A percentile compares a stretch with the other conserved stretches of the same genome.
Conservation (phyloP, 148 eudicot genomes). For the Limonium bicolor region DNA sequence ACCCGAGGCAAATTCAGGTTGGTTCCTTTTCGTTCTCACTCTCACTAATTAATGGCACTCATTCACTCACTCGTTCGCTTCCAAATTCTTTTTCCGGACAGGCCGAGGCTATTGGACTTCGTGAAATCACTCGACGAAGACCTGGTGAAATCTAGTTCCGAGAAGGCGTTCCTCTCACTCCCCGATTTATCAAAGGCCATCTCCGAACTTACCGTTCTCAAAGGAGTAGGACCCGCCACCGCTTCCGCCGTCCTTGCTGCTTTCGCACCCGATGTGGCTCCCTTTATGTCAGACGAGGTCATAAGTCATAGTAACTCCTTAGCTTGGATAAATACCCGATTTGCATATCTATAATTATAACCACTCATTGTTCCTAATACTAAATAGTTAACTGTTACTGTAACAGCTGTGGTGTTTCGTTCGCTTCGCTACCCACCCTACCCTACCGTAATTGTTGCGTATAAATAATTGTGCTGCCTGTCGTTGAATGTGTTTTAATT, state of each 20-base stretch:
- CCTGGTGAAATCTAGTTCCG: slow-evolving; percentile 48
- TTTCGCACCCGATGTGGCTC: slow-evolving; percentile 58
- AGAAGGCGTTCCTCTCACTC: slow-evolving; percentile 49
- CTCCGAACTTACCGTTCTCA: slow-evolving; percentile 50
- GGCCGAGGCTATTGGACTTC: slow-evolving; percentile 60
- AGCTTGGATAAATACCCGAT: too few relatives aligned
- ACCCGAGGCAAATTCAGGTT: slow-evolving; percentile 77
- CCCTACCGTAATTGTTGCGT: not conserved
- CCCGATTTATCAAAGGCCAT: slow-evolving; percentile 57
- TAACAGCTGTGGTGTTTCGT: too few relatives aligned
- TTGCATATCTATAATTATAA: too few relatives aligned
- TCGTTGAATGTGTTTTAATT: not conserved
- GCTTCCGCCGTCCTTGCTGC: slow-evolving; percentile 87
- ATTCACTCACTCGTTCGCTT: not conserved
- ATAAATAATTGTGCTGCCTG: not conserved
- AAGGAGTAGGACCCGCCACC: slow-evolving; percentile 95
- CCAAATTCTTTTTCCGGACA: slow-evolving; percentile 3
- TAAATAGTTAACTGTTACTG: too few relatives aligned
- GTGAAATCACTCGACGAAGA: slow-evolving; percentile 55
- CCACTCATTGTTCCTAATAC: not conserved
- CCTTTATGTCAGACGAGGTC: slow-evolving; percentile 97
- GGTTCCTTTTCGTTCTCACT: not conserved
- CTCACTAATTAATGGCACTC: not conserved
- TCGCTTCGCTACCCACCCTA: too few relatives aligned
- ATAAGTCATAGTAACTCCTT: not conserved